These are phyloP conservation scores for Pyrus betulifolia DNA, from an alignment of 306 rosid species.

Conservation along the genomic window DNA sequence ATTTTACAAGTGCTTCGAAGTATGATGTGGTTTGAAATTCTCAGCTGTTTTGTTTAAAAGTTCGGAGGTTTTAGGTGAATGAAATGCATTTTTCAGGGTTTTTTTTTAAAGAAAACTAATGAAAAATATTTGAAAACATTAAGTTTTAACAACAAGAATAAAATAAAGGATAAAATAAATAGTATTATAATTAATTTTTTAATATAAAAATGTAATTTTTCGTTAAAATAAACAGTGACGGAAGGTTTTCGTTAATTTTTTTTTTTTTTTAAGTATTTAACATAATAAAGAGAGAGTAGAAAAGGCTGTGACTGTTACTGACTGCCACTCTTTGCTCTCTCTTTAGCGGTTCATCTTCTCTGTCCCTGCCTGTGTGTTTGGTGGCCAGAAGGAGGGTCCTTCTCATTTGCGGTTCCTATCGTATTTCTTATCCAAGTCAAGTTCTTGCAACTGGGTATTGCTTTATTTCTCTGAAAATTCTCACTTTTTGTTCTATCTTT, in stretches of 20 bases:
- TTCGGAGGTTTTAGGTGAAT: too few species aligned
- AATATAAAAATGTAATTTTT: too few species aligned
- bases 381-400: conserved; percentile 7
- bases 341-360: conserved; percentile 23
- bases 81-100: neutral
- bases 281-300: neutral
- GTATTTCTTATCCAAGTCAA: conserved; percentile 16
- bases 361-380: conserved; percentile 2
- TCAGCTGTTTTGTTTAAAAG: too few species aligned
- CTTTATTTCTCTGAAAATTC: neutral
- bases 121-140: too few species aligned
- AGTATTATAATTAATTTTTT: too few species aligned
- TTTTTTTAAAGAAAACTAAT: too few species aligned
- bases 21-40: too few species aligned
- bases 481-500: conserved; percentile 14
- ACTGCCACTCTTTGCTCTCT: conserved; percentile 10
- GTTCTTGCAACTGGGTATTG: conserved; percentile 30
- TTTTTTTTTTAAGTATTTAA: neutral
- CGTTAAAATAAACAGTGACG: too few species aligned
- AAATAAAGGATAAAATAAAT: too few species aligned
- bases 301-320: conserved; percentile 22
- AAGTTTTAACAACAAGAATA: too few species aligned
- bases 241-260: too few species aligned
- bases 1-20: neutral
- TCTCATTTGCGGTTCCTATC: conserved; percentile 15